phyloP scores from a whole-genome alignment of 176 grass and related monocot species.

The Cenchrus fungigraminus region DNA sequence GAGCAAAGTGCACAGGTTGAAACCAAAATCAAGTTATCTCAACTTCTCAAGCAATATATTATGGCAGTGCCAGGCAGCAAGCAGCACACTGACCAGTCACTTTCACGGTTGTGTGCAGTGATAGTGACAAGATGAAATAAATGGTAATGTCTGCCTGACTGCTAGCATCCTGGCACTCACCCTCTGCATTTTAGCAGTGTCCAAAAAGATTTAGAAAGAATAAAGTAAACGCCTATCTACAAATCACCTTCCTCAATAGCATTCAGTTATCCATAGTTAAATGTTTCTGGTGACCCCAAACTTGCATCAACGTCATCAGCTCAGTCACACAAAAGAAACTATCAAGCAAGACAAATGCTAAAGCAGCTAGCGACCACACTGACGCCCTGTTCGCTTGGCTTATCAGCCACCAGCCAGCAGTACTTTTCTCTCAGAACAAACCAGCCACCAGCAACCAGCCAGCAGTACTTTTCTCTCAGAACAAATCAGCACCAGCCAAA shows the following conservation, averaged over 20 bases:
- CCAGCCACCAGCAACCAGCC: too few species aligned
- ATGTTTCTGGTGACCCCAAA: neutral
- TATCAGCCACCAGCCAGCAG: too few species aligned
- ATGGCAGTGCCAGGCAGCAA: neutral
- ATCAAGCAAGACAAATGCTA: constrained; percentile 9
- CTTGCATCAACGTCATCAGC: constrained; percentile 3
- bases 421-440: too few species aligned
- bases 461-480: too few species aligned
- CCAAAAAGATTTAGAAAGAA: constrained; percentile 37
- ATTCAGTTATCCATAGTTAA: neutral
- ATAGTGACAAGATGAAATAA: constrained; percentile 40
- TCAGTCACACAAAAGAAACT: neutral
- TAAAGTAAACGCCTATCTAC: neutral
- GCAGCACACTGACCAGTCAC: constrained; percentile 18
- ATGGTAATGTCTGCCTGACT: constrained; percentile 26
- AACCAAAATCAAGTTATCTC: constrained; percentile 24
- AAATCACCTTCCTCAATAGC: constrained; percentile 10
- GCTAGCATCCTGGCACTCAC: constrained; percentile 23
- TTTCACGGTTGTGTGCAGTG: constrained; percentile 5
- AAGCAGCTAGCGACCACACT: constrained; percentile 8
- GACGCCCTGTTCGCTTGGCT: too few species aligned
- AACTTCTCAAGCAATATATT: neutral
- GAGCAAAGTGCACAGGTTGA: constrained; percentile 7
- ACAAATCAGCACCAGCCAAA: too few species aligned
- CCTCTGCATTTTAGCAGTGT: neutral